A percentile compares a stretch with the other conserved stretches of the same genome.
phyloP scores from a whole-genome alignment of 805 yeast genomes.

The Schwanniomyces occidentalis region DNA sequence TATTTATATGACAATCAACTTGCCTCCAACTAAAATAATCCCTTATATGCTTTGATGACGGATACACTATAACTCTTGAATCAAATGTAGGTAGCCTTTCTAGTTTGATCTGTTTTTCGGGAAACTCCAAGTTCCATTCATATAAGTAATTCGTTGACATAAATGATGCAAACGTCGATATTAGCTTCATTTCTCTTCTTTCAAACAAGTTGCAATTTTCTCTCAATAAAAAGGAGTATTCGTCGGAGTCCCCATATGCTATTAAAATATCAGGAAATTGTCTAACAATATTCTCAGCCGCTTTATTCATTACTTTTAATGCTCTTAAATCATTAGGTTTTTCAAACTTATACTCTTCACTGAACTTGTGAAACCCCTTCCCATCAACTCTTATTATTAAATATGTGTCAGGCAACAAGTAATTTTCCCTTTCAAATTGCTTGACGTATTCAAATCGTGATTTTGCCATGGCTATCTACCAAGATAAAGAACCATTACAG shows the following conservation, averaged over 20 bases:
- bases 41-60: slow-evolving; percentile 55
- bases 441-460: slow-evolving; percentile 87
- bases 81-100: slow-evolving; percentile 83
- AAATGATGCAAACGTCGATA: slow-evolving; percentile 77
- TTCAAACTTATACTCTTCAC: slow-evolving; percentile 66
- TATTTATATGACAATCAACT: slow-evolving; percentile 95
- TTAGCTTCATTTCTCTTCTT: slow-evolving; percentile 77
- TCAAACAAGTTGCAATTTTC: slow-evolving; percentile 71
- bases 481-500: no score
- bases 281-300: slow-evolving; percentile 67
- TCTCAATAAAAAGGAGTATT: slow-evolving; percentile 78
- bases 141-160: slow-evolving; percentile 75
- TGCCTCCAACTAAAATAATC: slow-evolving; percentile 95
- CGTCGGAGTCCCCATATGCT: slow-evolving; percentile 96
- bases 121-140: slow-evolving; percentile 64
- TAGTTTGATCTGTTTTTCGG: slow-evolving; percentile 46
- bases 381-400: slow-evolving; percentile 91
- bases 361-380: slow-evolving; percentile 86
- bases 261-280: slow-evolving; percentile 69
- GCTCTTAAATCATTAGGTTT: slow-evolving; percentile 90
- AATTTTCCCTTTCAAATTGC: slow-evolving; percentile 71
- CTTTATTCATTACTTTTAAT: slow-evolving; percentile 72
- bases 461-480: slow-evolving; percentile 60
- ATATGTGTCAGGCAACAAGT: slow-evolving; percentile 74
- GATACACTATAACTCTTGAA: slow-evolving; percentile 86